Conservation (phyloP, 208 protist genomes). For the Vickermania ingenoplastis region DNA sequence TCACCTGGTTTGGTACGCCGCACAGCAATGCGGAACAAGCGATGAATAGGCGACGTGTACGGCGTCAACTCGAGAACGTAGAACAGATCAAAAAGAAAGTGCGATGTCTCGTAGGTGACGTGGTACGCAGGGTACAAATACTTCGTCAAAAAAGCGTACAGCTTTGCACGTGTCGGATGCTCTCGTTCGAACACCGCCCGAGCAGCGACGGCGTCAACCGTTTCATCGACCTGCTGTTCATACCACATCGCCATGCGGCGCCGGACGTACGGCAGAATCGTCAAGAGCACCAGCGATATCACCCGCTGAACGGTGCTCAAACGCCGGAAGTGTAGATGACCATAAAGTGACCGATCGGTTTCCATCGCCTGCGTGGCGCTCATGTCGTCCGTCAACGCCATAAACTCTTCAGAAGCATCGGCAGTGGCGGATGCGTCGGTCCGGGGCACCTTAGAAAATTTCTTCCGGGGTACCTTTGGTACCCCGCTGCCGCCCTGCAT, state of each 20-base stretch:
- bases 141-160: constrained; percentile 27
- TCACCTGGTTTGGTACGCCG: too few relatives aligned
- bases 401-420: too few relatives aligned
- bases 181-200: constrained; percentile 23
- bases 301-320: constrained; percentile 25
- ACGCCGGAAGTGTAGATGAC: constrained; percentile 47
- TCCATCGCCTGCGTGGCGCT: constrained; percentile 27
- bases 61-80: constrained; percentile 69
- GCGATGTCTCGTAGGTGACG: constrained; percentile 18
- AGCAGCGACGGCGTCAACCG: constrained; percentile 33
- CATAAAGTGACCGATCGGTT: constrained; percentile 43
- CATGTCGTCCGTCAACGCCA: constrained; percentile 13
- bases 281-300: constrained; percentile 47
- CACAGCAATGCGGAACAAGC: constrained; percentile 44
- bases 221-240: constrained; percentile 24
- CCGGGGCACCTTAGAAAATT: too few relatives aligned
- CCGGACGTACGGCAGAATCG: constrained; percentile 53
- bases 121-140: constrained; percentile 44
- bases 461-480: too few relatives aligned
- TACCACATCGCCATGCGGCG: constrained; percentile 37
- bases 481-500: too few relatives aligned
- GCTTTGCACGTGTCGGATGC: constrained; percentile 23
- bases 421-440: too few relatives aligned
- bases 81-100: constrained; percentile 39
- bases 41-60: constrained; percentile 38